These are phyloP conservation scores for Poa annua DNA, from an alignment of 176 grass and related monocot species.

Conservation along the genomic window DNA sequence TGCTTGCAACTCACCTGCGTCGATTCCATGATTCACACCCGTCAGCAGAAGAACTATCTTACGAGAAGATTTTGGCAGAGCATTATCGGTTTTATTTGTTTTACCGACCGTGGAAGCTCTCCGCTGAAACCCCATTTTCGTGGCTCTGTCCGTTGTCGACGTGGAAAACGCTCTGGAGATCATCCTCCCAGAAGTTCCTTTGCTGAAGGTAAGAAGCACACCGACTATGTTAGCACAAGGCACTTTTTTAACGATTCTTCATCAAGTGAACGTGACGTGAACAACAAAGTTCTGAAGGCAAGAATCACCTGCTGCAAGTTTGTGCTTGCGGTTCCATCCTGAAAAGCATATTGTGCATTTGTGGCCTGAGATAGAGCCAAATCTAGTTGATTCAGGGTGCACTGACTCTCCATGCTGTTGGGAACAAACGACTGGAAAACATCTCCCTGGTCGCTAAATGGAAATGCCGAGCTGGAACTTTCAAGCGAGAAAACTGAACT, in stretches of 20 bases:
- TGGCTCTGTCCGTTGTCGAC: slow-evolving; percentile 60
- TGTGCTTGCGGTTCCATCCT: slow-evolving; percentile 55
- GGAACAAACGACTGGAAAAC: slow-evolving; percentile 48
- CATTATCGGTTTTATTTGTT: not conserved
- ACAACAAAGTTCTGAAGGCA: not conserved
- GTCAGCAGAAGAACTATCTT: not conserved
- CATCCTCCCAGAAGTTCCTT: slow-evolving; percentile 84
- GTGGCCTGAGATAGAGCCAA: slow-evolving; percentile 52
- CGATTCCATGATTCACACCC: not conserved
- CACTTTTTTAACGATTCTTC: not conserved
- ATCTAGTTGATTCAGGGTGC: slow-evolving; percentile 54
- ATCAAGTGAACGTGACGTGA: not conserved
- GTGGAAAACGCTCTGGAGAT: slow-evolving; percentile 71
- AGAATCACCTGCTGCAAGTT: slow-evolving; percentile 77
- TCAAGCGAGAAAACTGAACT: slow-evolving; percentile 77
- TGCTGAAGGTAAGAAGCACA: slow-evolving; percentile 52
- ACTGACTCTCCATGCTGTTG: slow-evolving; percentile 44
- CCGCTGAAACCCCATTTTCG: slow-evolving; percentile 49
- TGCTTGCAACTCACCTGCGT: slow-evolving; percentile 42
- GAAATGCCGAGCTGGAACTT: slow-evolving; percentile 59
- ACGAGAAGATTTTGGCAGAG: not conserved
- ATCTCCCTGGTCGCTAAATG: slow-evolving; percentile 48
- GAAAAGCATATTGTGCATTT: slow-evolving; percentile 41
- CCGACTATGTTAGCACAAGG: slow-evolving; percentile 1
- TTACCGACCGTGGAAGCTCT: slow-evolving; percentile 60